Conservation (phyloP, 1,139 yeast genomes). For the Taphrina flavorubra region DNA sequence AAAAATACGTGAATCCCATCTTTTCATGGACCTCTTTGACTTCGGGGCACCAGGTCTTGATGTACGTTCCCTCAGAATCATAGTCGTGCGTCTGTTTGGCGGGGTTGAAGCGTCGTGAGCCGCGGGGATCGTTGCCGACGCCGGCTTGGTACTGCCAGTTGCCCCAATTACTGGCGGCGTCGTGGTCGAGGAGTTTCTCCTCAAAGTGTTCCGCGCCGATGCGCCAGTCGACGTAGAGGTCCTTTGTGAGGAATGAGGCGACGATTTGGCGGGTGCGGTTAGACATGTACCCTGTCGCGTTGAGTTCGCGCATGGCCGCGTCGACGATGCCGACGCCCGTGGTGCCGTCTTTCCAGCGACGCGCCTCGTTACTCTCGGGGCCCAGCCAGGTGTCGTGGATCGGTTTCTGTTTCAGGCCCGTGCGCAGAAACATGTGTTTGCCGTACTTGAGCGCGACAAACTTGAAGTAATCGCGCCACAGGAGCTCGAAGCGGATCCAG, state of each 20-base stretch:
- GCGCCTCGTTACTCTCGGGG: conserved; percentile 22
- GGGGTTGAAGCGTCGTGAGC: conserved; percentile 63
- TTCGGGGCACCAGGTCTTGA: conserved; percentile 61
- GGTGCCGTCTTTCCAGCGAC: conserved; percentile 48
- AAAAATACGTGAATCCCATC: conserved; percentile 35
- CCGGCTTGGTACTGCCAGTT: conserved; percentile 60
- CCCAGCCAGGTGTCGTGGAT: conserved; percentile 28
- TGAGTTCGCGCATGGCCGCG: conserved; percentile 62
- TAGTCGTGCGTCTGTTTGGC: conserved; percentile 59
- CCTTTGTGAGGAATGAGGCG: conserved; percentile 61
- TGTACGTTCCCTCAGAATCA: conserved; percentile 58
- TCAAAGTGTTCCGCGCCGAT: conserved; percentile 62
- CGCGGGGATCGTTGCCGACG: conserved; percentile 55
- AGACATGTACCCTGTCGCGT: conserved; percentile 60
- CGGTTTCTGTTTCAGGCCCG: conserved; percentile 29
- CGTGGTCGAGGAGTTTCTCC: conserved; percentile 60
- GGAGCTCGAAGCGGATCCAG: conserved; percentile 39
- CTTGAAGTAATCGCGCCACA: conserved; percentile 41
- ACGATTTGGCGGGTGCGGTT: conserved; percentile 63
- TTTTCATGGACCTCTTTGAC: conserved; percentile 50
- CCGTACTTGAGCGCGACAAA: conserved; percentile 37
- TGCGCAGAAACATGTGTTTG: conserved; percentile 23
- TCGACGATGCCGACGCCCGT: conserved; percentile 58
- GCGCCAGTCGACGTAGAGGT: conserved; percentile 62
- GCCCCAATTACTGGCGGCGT: conserved; percentile 62